A percentile compares a stretch with the other conserved stretches of the same genome.
Evolutionary conservation across 163 green algal genomes (phyloP).

Genomic region (Scenedesmus sp.): DNA sequence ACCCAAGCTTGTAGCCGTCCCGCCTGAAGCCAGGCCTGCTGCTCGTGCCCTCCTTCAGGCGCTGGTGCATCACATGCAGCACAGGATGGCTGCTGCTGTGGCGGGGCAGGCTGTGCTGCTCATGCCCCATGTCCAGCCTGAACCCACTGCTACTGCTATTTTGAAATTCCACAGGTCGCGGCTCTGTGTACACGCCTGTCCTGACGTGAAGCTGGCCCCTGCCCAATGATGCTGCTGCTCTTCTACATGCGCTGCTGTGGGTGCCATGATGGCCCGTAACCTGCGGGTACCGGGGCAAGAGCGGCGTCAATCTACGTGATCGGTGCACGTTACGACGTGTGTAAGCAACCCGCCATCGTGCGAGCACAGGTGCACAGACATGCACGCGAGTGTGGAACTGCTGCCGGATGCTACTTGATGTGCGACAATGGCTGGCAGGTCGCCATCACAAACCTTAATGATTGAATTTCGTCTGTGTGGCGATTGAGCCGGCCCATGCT

Average conservation of each 20-base stretch:
- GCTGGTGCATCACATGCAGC: slow-evolving; percentile 73
- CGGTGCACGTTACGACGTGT: background rate
- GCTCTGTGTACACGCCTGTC: background rate
- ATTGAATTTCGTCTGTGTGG: background rate
- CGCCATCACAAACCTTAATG: background rate
- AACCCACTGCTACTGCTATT: background rate
- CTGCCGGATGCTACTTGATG: background rate
- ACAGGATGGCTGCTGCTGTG: slow-evolving; percentile 68
- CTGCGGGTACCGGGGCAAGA: background rate
- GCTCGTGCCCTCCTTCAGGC: slow-evolving; percentile 49
- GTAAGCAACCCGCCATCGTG: background rate
- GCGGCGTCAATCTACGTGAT: background rate
- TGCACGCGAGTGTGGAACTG: background rate
- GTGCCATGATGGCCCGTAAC: slow-evolving; percentile 7
- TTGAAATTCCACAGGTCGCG: background rate
- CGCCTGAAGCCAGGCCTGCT: slow-evolving; percentile 65
- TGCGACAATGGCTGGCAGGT: background rate
- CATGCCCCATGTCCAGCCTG: background rate
- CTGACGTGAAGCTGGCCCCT: background rate
- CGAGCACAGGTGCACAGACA: slow-evolving; percentile 7
- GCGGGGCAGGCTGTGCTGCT: slow-evolving; percentile 2
- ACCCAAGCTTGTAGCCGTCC: slow-evolving; percentile 84
- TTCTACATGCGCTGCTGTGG: background rate
- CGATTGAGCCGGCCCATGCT: background rate
- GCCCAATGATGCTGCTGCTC: background rate